Conservation (phyloP, 805 yeast genomes). For the Isabelozyma heimii region DNA sequence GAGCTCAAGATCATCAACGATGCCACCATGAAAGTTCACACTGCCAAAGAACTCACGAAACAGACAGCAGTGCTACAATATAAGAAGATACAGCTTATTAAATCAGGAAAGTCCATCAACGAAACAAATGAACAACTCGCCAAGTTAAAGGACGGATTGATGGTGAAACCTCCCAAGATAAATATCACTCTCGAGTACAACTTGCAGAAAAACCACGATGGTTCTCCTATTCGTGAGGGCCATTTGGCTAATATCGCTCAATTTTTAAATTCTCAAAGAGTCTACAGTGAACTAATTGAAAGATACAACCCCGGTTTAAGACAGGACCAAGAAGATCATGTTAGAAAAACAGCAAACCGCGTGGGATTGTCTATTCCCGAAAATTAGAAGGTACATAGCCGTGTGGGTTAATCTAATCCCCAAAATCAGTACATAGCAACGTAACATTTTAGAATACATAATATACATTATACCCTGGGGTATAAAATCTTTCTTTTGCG, state of each 20-base stretch:
- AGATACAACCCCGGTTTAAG: conserved; percentile 80
- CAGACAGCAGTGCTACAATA: conserved; percentile 47
- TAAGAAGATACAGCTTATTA: conserved; percentile 44
- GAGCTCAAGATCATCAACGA: conserved; percentile 40
- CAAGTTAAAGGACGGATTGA: conserved; percentile 14
- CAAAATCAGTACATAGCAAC: neutral
- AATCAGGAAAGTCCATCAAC: conserved; percentile 30
- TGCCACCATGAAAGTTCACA: conserved; percentile 34
- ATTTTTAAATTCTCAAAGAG: conserved; percentile 70
- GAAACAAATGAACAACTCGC: conserved; percentile 30
- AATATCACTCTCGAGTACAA: conserved; percentile 2
- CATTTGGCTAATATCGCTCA: conserved; percentile 59
- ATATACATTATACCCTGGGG: neutral
- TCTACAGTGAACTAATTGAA: conserved; percentile 73
- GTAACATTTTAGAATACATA: neutral
- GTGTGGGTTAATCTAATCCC: conserved; percentile 3
- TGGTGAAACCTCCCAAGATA: conserved; percentile 5
- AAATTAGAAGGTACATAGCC: neutral
- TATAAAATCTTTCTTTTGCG: conserved; percentile 13
- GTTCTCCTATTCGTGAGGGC: conserved; percentile 12
- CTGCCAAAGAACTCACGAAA: conserved; percentile 40
- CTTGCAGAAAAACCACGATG: conserved; percentile 3
- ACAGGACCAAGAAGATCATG: conserved; percentile 70
- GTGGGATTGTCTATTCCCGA: conserved; percentile 34
- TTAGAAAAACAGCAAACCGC: conserved; percentile 74